A percentile compares a stretch with the other conserved stretches of the same genome.
Evolutionary conservation across 2,329 filamentous ascomycete genomes (phyloP).

Genomic region (Pseudocercospora vitis): DNA sequence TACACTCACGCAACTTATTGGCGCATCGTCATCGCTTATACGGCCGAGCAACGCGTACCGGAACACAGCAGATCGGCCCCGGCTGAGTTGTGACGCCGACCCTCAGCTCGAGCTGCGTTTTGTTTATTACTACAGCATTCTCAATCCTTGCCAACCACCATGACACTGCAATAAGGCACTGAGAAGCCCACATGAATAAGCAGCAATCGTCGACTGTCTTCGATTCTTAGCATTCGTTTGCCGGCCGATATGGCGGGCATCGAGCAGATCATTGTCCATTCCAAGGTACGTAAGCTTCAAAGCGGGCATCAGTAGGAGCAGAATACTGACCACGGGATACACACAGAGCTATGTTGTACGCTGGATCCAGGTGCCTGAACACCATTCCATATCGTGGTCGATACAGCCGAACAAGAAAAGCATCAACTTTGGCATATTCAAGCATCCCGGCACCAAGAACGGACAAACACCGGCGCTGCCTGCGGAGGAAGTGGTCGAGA

Average conservation of each 20-base stretch:
- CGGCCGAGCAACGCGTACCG: background rate
- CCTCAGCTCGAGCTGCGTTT: constrained; percentile 2
- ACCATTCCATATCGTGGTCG: constrained; percentile 95
- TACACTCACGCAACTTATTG: background rate
- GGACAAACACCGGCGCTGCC: constrained; percentile 50
- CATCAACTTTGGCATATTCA: constrained; percentile 97
- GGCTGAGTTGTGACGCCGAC: constrained; percentile 1
- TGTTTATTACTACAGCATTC: constrained; percentile 9
- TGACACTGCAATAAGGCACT: constrained; percentile 13
- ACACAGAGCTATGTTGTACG: constrained; percentile 91
- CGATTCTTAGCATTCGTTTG: background rate
- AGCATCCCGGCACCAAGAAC: constrained; percentile 78
- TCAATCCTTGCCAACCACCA: constrained; percentile 16
- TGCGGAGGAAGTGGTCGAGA: constrained; percentile 44
- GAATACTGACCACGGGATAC: constrained; percentile 6
- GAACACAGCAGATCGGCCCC: background rate
- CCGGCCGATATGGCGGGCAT: constrained; percentile 73
- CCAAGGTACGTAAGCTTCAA: constrained; percentile 69
- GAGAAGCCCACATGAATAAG: constrained; percentile 13
- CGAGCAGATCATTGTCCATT: constrained; percentile 95
- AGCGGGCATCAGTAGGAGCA: background rate
- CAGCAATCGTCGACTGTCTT: constrained; percentile 3
- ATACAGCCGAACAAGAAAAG: constrained; percentile 98
- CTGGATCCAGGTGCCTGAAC: constrained; percentile 89
- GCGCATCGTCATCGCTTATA: background rate